Evolutionary conservation across 192 early-diverging fungal genomes (phyloP).

Genomic region (Coemansia sp.): DNA sequence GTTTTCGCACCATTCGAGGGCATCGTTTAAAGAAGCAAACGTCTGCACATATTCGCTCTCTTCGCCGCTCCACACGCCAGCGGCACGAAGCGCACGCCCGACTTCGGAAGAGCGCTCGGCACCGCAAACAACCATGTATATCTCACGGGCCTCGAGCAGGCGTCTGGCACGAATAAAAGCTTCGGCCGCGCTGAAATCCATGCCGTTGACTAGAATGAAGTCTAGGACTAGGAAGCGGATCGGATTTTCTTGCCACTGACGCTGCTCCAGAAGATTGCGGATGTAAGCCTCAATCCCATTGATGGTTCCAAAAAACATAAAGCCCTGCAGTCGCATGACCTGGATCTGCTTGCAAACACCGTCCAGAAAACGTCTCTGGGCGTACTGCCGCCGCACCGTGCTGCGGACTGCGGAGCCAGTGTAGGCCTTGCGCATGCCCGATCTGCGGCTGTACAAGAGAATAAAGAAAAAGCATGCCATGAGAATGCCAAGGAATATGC

Average conservation of each 20-base stretch:
- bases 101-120: conserved; percentile 64
- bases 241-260: conserved; percentile 65
- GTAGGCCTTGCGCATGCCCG: conserved; percentile 65
- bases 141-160: conserved; percentile 63
- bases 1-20: conserved; percentile 96
- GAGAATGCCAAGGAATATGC: conserved; percentile 89
- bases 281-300: conserved; percentile 76
- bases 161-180: conserved; percentile 84
- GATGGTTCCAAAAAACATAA: conserved; percentile 97
- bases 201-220: conserved; percentile 77
- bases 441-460: conserved; percentile 65
- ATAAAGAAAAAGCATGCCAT: conserved; percentile 96
- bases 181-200: conserved; percentile 90
- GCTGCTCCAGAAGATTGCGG: conserved; percentile 61
- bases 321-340: conserved; percentile 87
- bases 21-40: conserved; percentile 81
- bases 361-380: conserved; percentile 84
- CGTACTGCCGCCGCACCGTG: conserved; percentile 83
- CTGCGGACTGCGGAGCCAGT: conserved; percentile 71
- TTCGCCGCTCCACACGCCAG: conserved; percentile 64
- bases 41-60: conserved; percentile 63
- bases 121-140: conserved; percentile 83
- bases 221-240: conserved; percentile 90
- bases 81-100: conserved; percentile 63
- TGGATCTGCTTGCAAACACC: conserved; percentile 83